Base-by-base conservation (phyloP, 2,329 filamentous ascomycete species). In the Pseudogymnoascus sp. region DNA sequence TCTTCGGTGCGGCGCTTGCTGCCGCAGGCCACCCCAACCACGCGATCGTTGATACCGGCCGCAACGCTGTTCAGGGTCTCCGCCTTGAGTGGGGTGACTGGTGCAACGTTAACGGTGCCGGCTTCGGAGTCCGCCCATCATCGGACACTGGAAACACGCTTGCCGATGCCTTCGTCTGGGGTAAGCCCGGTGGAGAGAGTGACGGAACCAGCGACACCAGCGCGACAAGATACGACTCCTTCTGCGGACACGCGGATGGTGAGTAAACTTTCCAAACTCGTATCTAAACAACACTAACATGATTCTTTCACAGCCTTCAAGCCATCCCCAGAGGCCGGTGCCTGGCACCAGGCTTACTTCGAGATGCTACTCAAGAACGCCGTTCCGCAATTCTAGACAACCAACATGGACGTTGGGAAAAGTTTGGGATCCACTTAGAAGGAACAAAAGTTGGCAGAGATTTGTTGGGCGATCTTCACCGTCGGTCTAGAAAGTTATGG, bases 211-310 rank as follows among this genome's bases (percentile, higher is more conserved):
- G 62, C 49, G 67, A 69, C 62, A 71, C 69, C 36, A 69, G 69
- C 38, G 75, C 80, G 12, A 56, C 70, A 14, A 76, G 80, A 59
- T 84, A 81, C 69, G 81, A 84, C 69, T 73, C 73, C 28, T 75
- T 80, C 72, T 83, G 81, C 62, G 79, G 81, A 42, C 70, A 74
- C 23, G 66, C 68, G n/a, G 76, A 79, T 72, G 73, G 85, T 3
- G 74, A 87, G 60, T 72, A 81, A 72, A 85, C 85, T 1, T 84
- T 86, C 1, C 85, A 7, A 18, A 16, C 3, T 16, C 5, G 86
- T 25, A 46, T 4, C 11, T 11, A 16, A 46, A 42, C 28, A 18
- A 23, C 62, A 23, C 59, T 64, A 49, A 64, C 14, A 38, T 21
- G 8, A 18, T 37, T 59, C 31, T 42, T 34, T 36, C 23, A 25